Evolutionary conservation across 202 grass and related monocot genomes (phyloP).

Genomic region (Setaria viridis): DNA sequence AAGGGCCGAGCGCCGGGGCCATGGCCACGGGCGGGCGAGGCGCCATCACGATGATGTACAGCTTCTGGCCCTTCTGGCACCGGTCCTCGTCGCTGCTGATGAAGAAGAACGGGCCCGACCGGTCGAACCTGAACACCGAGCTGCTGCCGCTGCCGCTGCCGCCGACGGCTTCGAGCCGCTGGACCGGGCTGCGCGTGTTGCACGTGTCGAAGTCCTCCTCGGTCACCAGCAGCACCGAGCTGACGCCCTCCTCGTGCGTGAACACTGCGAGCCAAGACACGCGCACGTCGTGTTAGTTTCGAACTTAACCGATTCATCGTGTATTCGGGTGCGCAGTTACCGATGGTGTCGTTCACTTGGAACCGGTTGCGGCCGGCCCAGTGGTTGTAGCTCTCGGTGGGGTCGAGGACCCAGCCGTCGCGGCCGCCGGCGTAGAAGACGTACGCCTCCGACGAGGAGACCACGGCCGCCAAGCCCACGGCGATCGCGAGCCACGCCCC

Average conservation of each 20-base stretch:
- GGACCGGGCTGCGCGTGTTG: slow-evolving; percentile 56
- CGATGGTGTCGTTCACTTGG: slow-evolving; percentile 80
- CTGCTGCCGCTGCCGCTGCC: slow-evolving; percentile 48
- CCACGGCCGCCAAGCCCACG: slow-evolving; percentile 41
- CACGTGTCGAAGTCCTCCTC: slow-evolving; percentile 74
- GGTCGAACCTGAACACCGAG: slow-evolving; percentile 65
- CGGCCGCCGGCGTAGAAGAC: slow-evolving; percentile 72
- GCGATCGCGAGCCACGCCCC: slow-evolving; percentile 25
- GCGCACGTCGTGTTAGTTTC: neutral
- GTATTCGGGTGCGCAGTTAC: slow-evolving; percentile 23
- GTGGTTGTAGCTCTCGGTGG: slow-evolving; percentile 70
- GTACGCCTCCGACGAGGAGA: slow-evolving; percentile 54
- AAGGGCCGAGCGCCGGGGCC: neutral
- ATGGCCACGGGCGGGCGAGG: neutral
- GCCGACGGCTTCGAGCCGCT: slow-evolving; percentile 44
- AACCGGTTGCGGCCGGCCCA: slow-evolving; percentile 82
- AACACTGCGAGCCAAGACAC: slow-evolving; percentile 51
- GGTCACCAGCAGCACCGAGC: slow-evolving; percentile 60
- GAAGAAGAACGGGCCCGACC: slow-evolving; percentile 79
- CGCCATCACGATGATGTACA: slow-evolving; percentile 75
- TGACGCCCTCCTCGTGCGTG: slow-evolving; percentile 38
- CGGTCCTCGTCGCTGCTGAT: slow-evolving; percentile 58
- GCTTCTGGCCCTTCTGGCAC: slow-evolving; percentile 76
- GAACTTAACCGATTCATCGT: neutral
- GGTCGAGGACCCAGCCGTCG: slow-evolving; percentile 81